Evolutionary conservation across 805 yeast species (phyloP), one percentile per base, ranked within the genome.

Genomic region (Citeromyces matritensis): DNA sequence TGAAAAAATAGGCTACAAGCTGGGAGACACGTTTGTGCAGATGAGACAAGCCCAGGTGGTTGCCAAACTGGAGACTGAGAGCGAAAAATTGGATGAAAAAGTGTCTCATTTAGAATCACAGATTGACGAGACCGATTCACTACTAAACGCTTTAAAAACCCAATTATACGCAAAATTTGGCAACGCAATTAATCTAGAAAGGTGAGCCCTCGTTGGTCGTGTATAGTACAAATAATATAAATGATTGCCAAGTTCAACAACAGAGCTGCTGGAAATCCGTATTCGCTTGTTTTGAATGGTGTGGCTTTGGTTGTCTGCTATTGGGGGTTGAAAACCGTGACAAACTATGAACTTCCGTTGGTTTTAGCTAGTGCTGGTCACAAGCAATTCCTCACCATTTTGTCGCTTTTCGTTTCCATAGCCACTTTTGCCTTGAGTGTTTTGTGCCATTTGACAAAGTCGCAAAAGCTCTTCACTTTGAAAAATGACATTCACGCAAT

Each of bases 161-260:
- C 63, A 61, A n/a, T 59, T 88, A 34, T 88, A 88, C 46, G 83
- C 82, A 10, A 85, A 82, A 51, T 88, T 88, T 48, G 98, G 98
- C 17, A 70, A 70, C 42, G 74, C 83, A 35, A 88, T 88, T 47
- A 86, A 88, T 48, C 58, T 88, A 30, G 98, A 88, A 48, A 60
- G 74, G 35, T 68, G 33, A 43, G 23, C n/a, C n/a, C 3, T 8
- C 8, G 10, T 14, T 17, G 21, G 21, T 17, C 21, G 21, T 17
- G 21, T 17, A 17, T 7, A 11, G 13, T 4, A 25, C n/a, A 25
- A 11, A 26, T 10, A 3, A 7, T 26, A 26, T 26, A 13, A 13
- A n/a, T 19, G 15, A 15, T 4, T 4, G n/a, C 21, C 12, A 23
- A 17, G 13, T 33, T 33, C 24, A 15, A 14, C 27, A 24, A 28